A percentile compares a stretch with the other conserved stretches of the same genome.
phyloP scores from a whole-genome alignment of 2,329 filamentous ascomycete genomes.

The Aspergillus sp. region DNA sequence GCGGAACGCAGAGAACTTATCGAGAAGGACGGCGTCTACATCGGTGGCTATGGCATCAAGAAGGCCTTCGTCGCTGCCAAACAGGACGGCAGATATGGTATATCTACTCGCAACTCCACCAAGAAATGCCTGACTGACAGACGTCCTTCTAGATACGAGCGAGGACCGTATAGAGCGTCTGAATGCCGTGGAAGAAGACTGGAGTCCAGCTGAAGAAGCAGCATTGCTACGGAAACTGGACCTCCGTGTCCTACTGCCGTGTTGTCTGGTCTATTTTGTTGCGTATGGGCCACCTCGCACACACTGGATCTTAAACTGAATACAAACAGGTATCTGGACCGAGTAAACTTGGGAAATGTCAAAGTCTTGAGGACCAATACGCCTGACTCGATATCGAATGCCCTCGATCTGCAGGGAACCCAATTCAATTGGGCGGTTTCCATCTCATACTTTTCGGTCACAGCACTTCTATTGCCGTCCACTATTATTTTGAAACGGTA shows the following conservation, averaged over 20 bases:
- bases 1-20: background rate
- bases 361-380: background rate
- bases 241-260: background rate
- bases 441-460: conserved; percentile 1
- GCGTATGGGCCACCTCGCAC: background rate
- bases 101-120: background rate
- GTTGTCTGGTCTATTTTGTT: background rate
- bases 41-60: background rate
- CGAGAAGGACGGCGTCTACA: background rate
- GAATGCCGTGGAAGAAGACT: background rate
- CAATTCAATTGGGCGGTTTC: background rate
- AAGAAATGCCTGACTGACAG: too few relatives aligned
- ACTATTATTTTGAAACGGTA: background rate
- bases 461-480: background rate
- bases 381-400: background rate
- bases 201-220: background rate
- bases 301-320: background rate
- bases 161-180: background rate
- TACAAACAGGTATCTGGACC: background rate
- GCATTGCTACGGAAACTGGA: background rate
- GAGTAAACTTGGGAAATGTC: background rate
- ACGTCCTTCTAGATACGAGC: background rate
- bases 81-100: background rate
- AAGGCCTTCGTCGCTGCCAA: background rate
- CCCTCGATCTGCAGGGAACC: background rate